Conservation (phyloP, 805 yeast species). For the Maudiozyma serrabonitensis region DNA sequence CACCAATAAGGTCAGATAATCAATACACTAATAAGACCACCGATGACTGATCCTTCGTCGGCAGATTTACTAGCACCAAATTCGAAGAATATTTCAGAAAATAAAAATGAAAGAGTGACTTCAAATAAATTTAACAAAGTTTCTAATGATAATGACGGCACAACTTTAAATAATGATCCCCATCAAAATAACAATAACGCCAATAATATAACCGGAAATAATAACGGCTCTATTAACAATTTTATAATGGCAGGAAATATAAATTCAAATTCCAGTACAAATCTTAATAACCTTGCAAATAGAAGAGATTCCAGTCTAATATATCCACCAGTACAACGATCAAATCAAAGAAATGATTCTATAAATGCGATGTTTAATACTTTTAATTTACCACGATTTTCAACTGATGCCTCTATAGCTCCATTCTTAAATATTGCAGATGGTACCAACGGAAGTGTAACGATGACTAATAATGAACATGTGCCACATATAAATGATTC, state of each 20-base stretch:
- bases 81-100: neutral
- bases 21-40: neutral
- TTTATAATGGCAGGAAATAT: neutral
- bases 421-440: constrained; percentile 19
- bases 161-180: neutral
- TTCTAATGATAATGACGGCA: neutral
- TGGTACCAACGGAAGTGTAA: neutral
- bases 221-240: neutral
- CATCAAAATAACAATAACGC: neutral
- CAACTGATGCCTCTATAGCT: constrained; percentile 22
- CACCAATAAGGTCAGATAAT: neutral
- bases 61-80: neutral
- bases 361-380: constrained; percentile 14
- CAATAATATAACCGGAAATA: neutral
- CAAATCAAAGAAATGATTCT: constrained; percentile 15
- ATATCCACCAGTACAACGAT: neutral
- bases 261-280: neutral
- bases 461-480: neutral
- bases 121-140: neutral
- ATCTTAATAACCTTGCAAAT: neutral
- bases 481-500: neutral
- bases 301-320: neutral
- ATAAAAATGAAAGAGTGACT: neutral
- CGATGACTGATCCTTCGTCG: constrained; percentile 1
- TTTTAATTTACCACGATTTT: constrained; percentile 17